phyloP scores from a whole-genome alignment of 2,329 filamentous ascomycete species.

The Zasmidium angulare region DNA sequence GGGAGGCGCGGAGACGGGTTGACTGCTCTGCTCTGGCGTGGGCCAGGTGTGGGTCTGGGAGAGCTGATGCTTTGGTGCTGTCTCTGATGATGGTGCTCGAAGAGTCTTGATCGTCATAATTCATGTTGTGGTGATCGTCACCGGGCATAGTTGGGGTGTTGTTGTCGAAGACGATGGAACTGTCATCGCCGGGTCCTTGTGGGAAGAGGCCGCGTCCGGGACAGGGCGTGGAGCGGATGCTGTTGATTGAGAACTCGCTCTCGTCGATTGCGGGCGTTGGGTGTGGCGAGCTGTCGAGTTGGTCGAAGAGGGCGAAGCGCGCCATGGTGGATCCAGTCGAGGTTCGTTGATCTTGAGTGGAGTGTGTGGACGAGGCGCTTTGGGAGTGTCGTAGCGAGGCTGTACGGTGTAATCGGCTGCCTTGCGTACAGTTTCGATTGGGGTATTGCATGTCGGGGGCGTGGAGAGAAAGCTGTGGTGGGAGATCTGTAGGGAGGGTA shows the following conservation, averaged over 20 bases:
- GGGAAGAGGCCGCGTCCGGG: not conserved
- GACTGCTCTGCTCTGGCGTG: too few relatives aligned
- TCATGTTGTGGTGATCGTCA: too few relatives aligned
- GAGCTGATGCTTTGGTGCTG: too few relatives aligned
- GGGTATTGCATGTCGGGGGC: conserved; percentile 1
- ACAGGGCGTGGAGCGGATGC: conserved; percentile 1
- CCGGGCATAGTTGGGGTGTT: too few relatives aligned
- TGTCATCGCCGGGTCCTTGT: too few relatives aligned
- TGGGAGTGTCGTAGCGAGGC: conserved; percentile 4
- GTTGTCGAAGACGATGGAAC: too few relatives aligned
- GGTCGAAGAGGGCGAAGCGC: not conserved
- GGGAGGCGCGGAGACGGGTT: not conserved
- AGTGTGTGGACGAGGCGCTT: not conserved
- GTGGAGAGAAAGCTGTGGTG: not conserved
- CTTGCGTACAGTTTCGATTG: conserved; percentile 1
- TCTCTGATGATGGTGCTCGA: too few relatives aligned
- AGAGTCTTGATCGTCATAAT: too few relatives aligned
- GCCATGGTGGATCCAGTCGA: not conserved
- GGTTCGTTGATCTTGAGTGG: not conserved
- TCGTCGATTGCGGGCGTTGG: not conserved
- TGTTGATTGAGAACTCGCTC: not conserved
- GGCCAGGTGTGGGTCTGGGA: too few relatives aligned
- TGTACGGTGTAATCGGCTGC: conserved; percentile 4
- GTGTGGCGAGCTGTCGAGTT: not conserved
- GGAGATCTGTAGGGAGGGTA: not conserved